phyloP scores from a whole-genome alignment of 257 asterid genomes.

The Ophiorrhiza pumila region DNA sequence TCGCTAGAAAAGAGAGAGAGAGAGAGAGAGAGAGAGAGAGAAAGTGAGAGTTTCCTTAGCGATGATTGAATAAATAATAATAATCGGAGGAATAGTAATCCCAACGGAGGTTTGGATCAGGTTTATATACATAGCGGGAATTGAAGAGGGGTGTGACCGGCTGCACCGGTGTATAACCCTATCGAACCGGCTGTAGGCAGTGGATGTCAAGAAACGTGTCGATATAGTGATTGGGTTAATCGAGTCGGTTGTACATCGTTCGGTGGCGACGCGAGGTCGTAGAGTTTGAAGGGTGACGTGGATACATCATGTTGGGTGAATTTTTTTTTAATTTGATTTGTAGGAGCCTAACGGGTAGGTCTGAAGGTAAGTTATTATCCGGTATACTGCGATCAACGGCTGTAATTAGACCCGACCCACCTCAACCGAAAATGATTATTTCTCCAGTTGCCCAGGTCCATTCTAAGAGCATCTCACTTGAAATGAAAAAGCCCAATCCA shows the following conservation, averaged over 20 bases:
- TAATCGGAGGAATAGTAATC: background rate
- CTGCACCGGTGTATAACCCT: slow-evolving; percentile 32
- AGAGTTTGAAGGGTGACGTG: slow-evolving; percentile 38
- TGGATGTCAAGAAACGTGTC: slow-evolving; percentile 33
- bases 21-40: slow-evolving; percentile 25
- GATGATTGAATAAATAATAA: slow-evolving; percentile 16
- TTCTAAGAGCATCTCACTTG: no score
- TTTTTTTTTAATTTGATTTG: background rate
- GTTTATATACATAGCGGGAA: slow-evolving; percentile 62
- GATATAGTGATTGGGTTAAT: slow-evolving; percentile 6
- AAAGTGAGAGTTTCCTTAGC: slow-evolving; percentile 15
- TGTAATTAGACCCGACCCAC: no score
- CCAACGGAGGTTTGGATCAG: slow-evolving; percentile 4
- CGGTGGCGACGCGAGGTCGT: slow-evolving; percentile 52
- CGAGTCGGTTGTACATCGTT: slow-evolving; percentile 40
- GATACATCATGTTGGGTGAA: slow-evolving; percentile 25
- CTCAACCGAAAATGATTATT: no score
- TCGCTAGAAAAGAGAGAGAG: slow-evolving; percentile 13
- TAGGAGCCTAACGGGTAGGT: background rate
- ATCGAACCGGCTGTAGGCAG: slow-evolving; percentile 38
- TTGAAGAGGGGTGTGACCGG: slow-evolving; percentile 45
- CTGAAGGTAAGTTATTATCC: background rate
- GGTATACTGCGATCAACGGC: background rate
- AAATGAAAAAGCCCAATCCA: no score
- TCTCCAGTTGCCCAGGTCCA: no score